Evolutionary conservation across 2,329 filamentous ascomycete genomes (phyloP), one percentile per base, ranked within the genome.

Genomic region (Nemania sp.): DNA sequence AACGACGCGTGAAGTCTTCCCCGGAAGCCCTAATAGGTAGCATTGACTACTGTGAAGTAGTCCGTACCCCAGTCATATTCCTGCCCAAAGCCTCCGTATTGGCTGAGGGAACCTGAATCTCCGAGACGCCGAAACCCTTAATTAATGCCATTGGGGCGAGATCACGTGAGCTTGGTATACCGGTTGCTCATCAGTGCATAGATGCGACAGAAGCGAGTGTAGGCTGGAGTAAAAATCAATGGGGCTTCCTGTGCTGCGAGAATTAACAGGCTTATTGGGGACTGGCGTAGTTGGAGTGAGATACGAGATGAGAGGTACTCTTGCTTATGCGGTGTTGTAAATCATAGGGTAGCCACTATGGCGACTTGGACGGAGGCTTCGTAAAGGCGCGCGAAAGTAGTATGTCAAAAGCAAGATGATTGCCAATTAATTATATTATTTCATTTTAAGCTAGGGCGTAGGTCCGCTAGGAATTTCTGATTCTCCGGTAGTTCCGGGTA

Each of bases 401-500:
- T 13, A 26, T 26, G 11, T 11, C 18, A 18, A 26, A n/a, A 35
- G 41, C 13, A 59, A 41, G 15, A 27, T 5, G 22, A 51, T 20
- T 20, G 43, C 18, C 13, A 2, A 56, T 62, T 35, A 27, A 55
- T 32, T 13, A 13, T 54, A 59, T 54, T 52, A 63, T 18, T 38
- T 64, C n/a, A n/a, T 5, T n/a, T 35, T 52, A 32, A 56, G 29
- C 20, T 60, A 13, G 55, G 43, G 11, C 24, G 53, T 22, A 65
- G 7, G 26, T 65, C 55, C 13, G 18, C 62, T 18, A 65, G n/a
- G 27, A 68, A 68, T 26, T 68, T 68, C 45, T 57, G 43, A n/a
- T 68, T 68, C 3, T 68, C 66, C 8, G 62, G 62, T 18, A 65
- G 35, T 62, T 65, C 66, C 13, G 32, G 66, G 38, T 68, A 62